Percentiles rank a stretch among this genome's conserved stretches.
These are phyloP conservation scores for Ceriops zippeliana DNA, from an alignment of 345 rosid genomes.

Conservation along the genomic window DNA sequence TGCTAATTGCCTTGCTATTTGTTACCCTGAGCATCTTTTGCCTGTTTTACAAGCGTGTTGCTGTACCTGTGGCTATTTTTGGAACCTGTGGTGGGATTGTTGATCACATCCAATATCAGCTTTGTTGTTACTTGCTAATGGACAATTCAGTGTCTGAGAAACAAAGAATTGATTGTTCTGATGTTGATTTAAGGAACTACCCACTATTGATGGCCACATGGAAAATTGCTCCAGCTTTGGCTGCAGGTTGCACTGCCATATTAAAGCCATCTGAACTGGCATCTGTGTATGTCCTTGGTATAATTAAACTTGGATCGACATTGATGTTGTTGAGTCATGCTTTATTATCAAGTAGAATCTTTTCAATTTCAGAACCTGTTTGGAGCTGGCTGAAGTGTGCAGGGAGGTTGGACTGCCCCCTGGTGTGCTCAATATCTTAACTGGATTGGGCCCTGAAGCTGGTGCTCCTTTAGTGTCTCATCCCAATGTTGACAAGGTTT, in stretches of 20 bases:
- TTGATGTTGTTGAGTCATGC: slow-evolving; percentile 4
- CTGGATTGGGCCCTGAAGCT: slow-evolving; percentile 97
- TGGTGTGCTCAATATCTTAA: slow-evolving; percentile 85
- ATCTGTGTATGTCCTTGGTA: slow-evolving; percentile 55
- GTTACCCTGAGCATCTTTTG: neutral
- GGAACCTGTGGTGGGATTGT: neutral
- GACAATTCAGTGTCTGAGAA: neutral
- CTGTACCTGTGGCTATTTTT: neutral
- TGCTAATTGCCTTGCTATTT: neutral
- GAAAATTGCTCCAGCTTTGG: slow-evolving; percentile 98
- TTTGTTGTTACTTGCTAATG: neutral
- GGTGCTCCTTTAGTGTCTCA: slow-evolving; percentile 96
- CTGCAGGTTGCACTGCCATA: slow-evolving; percentile 94
- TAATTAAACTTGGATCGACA: slow-evolving; percentile 10
- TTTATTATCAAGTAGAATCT: slow-evolving; percentile 1
- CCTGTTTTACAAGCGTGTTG: neutral
- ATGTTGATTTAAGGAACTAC: slow-evolving; percentile 68
- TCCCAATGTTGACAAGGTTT: slow-evolving; percentile 90
- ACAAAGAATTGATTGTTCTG: slow-evolving; percentile 17
- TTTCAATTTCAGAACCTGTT: slow-evolving; percentile 72
- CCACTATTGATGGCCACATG: slow-evolving; percentile 91
- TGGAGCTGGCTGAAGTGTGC: slow-evolving; percentile 94
- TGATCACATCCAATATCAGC: neutral
- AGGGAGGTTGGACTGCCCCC: slow-evolving; percentile 91
- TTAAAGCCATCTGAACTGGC: slow-evolving; percentile 91